Percentiles rank a stretch among this genome's conserved stretches.
phyloP scores from a whole-genome alignment of 2,329 filamentous ascomycete genomes.

The Chaetomiaceae sp. region DNA sequence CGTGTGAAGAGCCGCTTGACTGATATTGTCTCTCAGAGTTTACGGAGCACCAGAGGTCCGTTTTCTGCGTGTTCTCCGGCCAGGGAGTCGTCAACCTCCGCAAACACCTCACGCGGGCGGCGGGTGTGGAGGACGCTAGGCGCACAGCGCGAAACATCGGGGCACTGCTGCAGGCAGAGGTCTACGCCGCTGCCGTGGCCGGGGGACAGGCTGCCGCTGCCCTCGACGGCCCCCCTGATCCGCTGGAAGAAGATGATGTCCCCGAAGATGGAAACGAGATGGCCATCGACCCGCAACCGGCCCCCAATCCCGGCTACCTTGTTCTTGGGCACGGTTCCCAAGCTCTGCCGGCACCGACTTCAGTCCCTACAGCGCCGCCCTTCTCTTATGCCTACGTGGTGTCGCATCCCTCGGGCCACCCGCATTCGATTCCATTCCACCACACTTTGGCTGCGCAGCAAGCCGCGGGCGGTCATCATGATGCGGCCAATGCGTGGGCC shows the following conservation, averaged over 20 bases:
- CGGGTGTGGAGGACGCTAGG: not conserved
- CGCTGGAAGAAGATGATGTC: conserved; percentile 28
- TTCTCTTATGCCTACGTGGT: not conserved
- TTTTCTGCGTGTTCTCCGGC: conserved; percentile 97
- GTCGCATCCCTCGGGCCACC: not conserved
- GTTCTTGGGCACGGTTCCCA: too few species aligned
- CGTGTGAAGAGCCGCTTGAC: not conserved
- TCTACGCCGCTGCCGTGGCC: too few species aligned
- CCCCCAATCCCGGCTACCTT: too few species aligned
- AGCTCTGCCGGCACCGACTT: too few species aligned
- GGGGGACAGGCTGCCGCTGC: too few species aligned
- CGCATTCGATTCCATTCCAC: not conserved
- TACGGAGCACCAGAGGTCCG: conserved; percentile 87
- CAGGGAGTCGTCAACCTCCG: conserved; percentile 74
- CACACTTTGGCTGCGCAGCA: too few species aligned
- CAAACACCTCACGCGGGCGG: conserved; percentile 60
- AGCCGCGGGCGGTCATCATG: too few species aligned
- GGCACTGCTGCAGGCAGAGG: too few species aligned
- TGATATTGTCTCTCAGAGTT: conserved; percentile 59
- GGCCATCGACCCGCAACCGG: conserved; percentile 27
- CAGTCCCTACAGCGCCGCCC: too few species aligned
- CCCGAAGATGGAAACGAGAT: conserved; percentile 30
- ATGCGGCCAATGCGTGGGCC: too few species aligned
- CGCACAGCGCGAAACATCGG: not conserved
- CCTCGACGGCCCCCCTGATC: conserved; percentile 23